Evolutionary conservation across 306 rosid genomes (phyloP).

Genomic region (cucumber (Cucumis sativus)): Cucumber_9930_V3 NC_026660.2:26031001-26031500

Average conservation of each 20-base stretch:
- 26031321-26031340: slow-evolving; percentile 92
- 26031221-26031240: slow-evolving; percentile 48
- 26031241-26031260: slow-evolving; percentile 72
- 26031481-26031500: slow-evolving; percentile 22
- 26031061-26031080: slow-evolving; percentile 76
- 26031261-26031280: slow-evolving; percentile 77
- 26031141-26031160: slow-evolving; percentile 91
- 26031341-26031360: slow-evolving; percentile 69
- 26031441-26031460: slow-evolving; percentile 27
- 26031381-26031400: slow-evolving; percentile 68
- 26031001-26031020: slow-evolving; percentile 82
- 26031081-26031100: slow-evolving; percentile 68
- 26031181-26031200: slow-evolving; percentile 92
- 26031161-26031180: slow-evolving; percentile 67
- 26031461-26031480: slow-evolving; percentile 19
- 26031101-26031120: slow-evolving; percentile 84
- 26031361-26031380: slow-evolving; percentile 57
- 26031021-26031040: slow-evolving; percentile 94
- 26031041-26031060: slow-evolving; percentile 89
- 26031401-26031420: slow-evolving; percentile 67
- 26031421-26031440: slow-evolving; percentile 48
- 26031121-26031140: slow-evolving; percentile 92
- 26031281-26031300: slow-evolving; percentile 69
- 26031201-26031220: slow-evolving; percentile 63
- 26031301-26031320: slow-evolving; percentile 83